Conservation (phyloP, 345 rosid species). For the Lumnitzera littorea region DNA sequence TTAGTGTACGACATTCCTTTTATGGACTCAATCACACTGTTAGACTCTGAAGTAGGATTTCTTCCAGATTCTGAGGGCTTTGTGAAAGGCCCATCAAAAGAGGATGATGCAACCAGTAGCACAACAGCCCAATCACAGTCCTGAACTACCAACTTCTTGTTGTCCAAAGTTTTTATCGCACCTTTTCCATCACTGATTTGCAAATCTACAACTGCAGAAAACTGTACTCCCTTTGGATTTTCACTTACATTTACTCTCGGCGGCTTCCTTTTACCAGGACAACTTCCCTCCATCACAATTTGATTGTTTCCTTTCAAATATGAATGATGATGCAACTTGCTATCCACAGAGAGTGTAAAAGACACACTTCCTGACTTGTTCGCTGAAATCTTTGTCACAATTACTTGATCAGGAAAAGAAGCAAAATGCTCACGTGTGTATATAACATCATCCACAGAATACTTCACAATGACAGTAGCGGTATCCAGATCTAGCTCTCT, state of each 20-base stretch:
- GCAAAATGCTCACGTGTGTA: constrained; percentile 69
- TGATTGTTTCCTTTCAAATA: constrained; percentile 36
- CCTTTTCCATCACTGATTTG: constrained; percentile 49
- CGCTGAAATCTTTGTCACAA: constrained; percentile 58
- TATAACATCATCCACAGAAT: constrained; percentile 50
- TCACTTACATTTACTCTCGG: constrained; percentile 32
- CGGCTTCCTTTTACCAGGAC: constrained; percentile 59
- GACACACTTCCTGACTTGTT: constrained; percentile 61
- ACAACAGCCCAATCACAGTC: constrained; percentile 79
- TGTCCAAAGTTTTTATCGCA: constrained; percentile 35
- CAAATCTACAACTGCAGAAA: constrained; percentile 59
- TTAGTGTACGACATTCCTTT: constrained; percentile 46
- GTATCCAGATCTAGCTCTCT: constrained; percentile 89
- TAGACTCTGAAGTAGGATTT: constrained; percentile 49
- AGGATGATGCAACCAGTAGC: constrained; percentile 57
- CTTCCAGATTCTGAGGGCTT: constrained; percentile 64
- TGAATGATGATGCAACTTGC: constrained; percentile 49
- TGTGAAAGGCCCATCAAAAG: constrained; percentile 78
- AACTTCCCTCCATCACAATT: constrained; percentile 63
- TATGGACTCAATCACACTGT: constrained; percentile 28
- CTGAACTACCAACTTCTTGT: constrained; percentile 53
- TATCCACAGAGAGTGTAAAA: constrained; percentile 57
- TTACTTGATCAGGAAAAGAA: constrained; percentile 67
- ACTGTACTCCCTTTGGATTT: constrained; percentile 59
- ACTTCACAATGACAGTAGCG: constrained; percentile 61